These are phyloP conservation scores for Hibiscus tridactylites DNA, from an alignment of 345 rosid genomes.

Conservation along the genomic window DNA sequence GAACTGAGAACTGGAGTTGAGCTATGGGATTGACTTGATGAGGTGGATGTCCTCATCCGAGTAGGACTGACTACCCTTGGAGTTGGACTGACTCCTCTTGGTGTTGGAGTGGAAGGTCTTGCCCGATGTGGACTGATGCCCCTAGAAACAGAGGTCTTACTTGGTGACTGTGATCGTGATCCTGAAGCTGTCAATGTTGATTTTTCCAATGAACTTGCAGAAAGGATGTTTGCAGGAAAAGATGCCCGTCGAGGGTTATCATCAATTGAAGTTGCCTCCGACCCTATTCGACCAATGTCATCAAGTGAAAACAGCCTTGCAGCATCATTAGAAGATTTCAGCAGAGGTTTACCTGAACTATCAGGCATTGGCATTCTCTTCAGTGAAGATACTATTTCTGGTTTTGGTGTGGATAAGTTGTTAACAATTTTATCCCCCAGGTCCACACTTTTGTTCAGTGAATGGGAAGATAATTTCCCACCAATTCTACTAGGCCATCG, in stretches of 20 bases:
- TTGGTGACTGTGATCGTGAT: constrained; percentile 68
- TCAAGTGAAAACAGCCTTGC: constrained; percentile 30
- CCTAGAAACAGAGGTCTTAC: constrained; percentile 41
- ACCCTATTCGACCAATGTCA: constrained; percentile 32
- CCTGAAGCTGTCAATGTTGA: constrained; percentile 23
- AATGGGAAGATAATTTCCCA: constrained; percentile 45
- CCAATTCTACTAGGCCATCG: constrained; percentile 85
- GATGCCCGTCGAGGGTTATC: constrained; percentile 29
- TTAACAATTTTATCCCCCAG: constrained; percentile 43
- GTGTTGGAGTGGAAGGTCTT: constrained; percentile 15
- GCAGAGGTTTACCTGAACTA: constrained; percentile 33
- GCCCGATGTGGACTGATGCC: constrained; percentile 31
- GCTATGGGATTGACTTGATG: constrained; percentile 26
- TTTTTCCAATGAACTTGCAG: constrained; percentile 46
- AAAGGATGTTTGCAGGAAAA: constrained; percentile 35
- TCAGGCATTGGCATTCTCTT: constrained; percentile 46
- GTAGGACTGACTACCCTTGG: constrained; percentile 55
- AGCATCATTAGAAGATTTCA: constrained; percentile 50
- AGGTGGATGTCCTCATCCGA: constrained; percentile 45
- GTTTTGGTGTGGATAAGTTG: constrained; percentile 27
- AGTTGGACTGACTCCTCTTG: constrained; percentile 41
- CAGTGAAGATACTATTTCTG: constrained; percentile 38
- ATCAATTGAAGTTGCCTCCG: constrained; percentile 40
- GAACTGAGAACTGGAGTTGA: constrained; percentile 55
- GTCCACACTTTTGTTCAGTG: constrained; percentile 51